A percentile compares a stretch with the other conserved stretches of the same genome.
Conservation (phyloP, 306 rosid species). For the Fagus sylvatica region DNA sequence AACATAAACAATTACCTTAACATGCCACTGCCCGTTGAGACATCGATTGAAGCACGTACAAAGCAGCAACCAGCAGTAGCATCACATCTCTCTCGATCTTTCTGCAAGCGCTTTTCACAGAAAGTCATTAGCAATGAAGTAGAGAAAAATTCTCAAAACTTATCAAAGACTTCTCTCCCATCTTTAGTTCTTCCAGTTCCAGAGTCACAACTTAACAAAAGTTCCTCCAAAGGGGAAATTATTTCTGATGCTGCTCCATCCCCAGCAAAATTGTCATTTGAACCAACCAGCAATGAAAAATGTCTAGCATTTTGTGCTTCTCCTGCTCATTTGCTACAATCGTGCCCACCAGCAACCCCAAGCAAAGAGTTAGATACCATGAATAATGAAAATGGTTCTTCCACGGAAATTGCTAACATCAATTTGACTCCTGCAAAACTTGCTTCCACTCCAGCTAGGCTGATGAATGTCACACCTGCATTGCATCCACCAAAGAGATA, state of each 20-base stretch:
- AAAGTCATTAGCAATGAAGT: conserved; percentile 19
- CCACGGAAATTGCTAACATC: conserved; percentile 8
- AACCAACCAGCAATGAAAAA: conserved; percentile 7
- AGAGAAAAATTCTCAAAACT: conserved; percentile 14
- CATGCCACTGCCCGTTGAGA: conserved; percentile 7
- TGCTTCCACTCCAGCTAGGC: conserved; percentile 51
- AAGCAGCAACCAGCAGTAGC: conserved; percentile 39
- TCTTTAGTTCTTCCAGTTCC: conserved; percentile 18
- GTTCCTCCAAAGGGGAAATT: conserved; percentile 17
- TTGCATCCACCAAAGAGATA: conserved; percentile 49
- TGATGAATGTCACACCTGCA: conserved; percentile 66
- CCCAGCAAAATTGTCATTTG: conserved; percentile 21
- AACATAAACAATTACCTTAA: conserved; percentile 15
- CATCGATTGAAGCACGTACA: conserved; percentile 27
- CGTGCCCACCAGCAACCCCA: conserved; percentile 40
- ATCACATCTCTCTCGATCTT: conserved; percentile 51
- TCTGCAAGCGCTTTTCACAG: conserved; percentile 47
- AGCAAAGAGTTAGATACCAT: conserved; percentile 29
- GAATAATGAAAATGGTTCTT: conserved; percentile 32
- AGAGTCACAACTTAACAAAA: conserved; percentile 24
- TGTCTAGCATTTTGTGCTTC: conserved; percentile 25
- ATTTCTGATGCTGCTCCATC: conserved; percentile 18
- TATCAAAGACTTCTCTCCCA: conserved; percentile 21
- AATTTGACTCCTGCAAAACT: conserved; percentile 56
- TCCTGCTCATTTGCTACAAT: conserved; percentile 13